These are phyloP conservation scores for Apophysomyces trapeziformis DNA, from an alignment of 371 early-diverging fungal genomes.

Conservation along the genomic window DNA sequence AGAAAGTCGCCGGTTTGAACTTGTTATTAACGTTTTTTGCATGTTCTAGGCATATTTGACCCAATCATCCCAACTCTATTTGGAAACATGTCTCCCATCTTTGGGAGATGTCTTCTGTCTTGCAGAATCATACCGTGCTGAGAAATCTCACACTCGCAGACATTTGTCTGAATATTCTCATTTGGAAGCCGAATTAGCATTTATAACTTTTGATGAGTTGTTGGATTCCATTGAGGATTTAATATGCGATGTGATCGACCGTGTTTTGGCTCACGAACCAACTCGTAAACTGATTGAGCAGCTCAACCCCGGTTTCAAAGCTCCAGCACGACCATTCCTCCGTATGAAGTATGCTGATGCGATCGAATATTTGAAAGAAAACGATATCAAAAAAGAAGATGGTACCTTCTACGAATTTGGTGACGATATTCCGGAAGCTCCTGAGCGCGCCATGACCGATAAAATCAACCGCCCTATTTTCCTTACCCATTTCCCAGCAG, in stretches of 20 bases:
- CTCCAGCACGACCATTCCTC: conserved; percentile 90
- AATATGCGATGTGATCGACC: conserved; percentile 88
- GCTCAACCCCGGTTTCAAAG: conserved; percentile 93
- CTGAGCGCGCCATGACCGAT: conserved; percentile 98
- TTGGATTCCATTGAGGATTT: conserved; percentile 91
- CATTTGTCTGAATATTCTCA: conserved; percentile 99
- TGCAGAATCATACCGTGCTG: conserved; percentile 99
- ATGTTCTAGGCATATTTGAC: conserved; percentile 92
- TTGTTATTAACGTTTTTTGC: neutral
- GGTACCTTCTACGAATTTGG: conserved; percentile 92
- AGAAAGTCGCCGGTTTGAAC: neutral
- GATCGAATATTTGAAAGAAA: conserved; percentile 93
- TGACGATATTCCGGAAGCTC: conserved; percentile 99
- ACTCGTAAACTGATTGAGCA: conserved; percentile 82
- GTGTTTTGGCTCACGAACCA: conserved; percentile 77
- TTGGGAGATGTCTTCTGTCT: conserved; percentile 98
- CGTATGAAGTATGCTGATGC: conserved; percentile 98
- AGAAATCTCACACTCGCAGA: conserved; percentile 98
- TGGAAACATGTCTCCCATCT: conserved; percentile 98
- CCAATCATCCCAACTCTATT: conserved; percentile 99
- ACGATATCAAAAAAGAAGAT: conserved; percentile 92
- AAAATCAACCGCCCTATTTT: conserved; percentile 97
- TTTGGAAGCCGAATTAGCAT: conserved; percentile 98
- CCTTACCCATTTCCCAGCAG: conserved; percentile 96
- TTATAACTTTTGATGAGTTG: conserved; percentile 94